phyloP scores from a whole-genome alignment of 2,329 filamentous ascomycete genomes.

The Arthroderma sp. region DNA sequence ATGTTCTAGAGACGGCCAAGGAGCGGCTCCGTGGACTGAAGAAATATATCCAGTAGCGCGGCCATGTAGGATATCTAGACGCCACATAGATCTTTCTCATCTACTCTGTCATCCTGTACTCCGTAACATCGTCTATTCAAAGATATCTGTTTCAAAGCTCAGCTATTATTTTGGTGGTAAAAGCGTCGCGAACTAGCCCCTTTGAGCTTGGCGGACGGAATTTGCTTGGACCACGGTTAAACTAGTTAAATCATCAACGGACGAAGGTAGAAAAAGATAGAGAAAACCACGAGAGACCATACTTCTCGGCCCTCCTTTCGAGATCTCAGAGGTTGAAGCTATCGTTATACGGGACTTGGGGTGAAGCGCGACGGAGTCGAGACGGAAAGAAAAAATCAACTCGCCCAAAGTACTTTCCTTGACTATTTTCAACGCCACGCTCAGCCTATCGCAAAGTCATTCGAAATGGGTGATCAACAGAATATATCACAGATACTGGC shows the following conservation, averaged over 20 bases:
- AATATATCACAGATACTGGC: conserved; percentile 15
- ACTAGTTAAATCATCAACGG: background rate
- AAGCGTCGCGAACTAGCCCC: background rate
- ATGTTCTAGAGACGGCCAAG: conserved; percentile 68
- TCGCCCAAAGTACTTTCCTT: background rate
- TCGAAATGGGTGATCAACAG: conserved; percentile 13
- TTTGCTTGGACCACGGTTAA: background rate
- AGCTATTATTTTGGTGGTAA: no score
- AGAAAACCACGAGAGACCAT: background rate
- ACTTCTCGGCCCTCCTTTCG: background rate
- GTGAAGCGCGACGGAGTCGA: background rate
- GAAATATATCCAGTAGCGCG: conserved; percentile 46
- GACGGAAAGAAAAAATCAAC: background rate
- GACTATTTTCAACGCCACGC: background rate
- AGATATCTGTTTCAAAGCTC: no score
- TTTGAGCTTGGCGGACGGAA: conserved; percentile 2
- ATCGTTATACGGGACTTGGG: background rate
- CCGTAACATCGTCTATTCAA: background rate
- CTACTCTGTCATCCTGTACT: background rate
- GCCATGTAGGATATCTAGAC: conserved; percentile 3
- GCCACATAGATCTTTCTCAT: background rate
- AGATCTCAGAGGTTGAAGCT: background rate
- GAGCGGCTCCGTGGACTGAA: conserved; percentile 59
- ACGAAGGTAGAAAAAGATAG: background rate
- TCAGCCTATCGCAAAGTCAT: background rate